These are phyloP conservation scores for Jaenimonas drosophilae DNA, from an alignment of 208 protist genomes.

Conservation along the genomic window DNA sequence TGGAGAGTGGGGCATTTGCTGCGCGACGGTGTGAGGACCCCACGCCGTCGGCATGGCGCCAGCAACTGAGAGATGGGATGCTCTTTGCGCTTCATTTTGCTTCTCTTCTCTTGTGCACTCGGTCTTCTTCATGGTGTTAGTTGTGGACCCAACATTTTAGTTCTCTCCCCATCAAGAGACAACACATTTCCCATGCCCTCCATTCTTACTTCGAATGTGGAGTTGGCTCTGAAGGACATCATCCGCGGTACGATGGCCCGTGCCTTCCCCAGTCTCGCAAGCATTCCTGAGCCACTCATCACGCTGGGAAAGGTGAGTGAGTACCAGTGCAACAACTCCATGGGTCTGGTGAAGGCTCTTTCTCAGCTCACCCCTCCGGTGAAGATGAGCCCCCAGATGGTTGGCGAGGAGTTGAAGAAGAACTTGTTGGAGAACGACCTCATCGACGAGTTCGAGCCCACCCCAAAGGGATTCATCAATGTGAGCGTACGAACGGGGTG, in stretches of 20 bases:
- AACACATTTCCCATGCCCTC: too few species aligned
- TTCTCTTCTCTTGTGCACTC: too few species aligned
- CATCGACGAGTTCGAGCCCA: conserved; percentile 79
- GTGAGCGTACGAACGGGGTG: conserved; percentile 66
- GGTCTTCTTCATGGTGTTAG: too few species aligned
- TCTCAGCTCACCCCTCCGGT: conserved; percentile 60
- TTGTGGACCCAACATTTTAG: too few species aligned
- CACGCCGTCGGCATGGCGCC: too few species aligned
- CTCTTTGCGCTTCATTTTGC: too few species aligned
- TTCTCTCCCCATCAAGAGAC: too few species aligned
- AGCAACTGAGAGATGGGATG: too few species aligned
- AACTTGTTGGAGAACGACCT: conserved; percentile 69
- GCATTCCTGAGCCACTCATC: conserved; percentile 57
- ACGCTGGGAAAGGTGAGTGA: conserved; percentile 77
- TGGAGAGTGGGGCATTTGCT: too few species aligned
- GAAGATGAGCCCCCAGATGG: conserved; percentile 73
- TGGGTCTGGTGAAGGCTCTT: conserved; percentile 86
- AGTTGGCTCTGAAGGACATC: conserved; percentile 75
- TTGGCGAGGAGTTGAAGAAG: conserved; percentile 82
- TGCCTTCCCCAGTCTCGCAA: conserved; percentile 63
- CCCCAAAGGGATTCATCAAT: conserved; percentile 92
- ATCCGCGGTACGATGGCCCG: conserved; percentile 55
- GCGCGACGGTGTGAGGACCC: too few species aligned
- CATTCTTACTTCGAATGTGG: conserved; percentile 44
- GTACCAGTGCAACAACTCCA: conserved; percentile 95